Evolutionary conservation across 2,329 filamentous ascomycete genomes (phyloP).

Genomic region (Chaetomium olivaceum): DNA sequence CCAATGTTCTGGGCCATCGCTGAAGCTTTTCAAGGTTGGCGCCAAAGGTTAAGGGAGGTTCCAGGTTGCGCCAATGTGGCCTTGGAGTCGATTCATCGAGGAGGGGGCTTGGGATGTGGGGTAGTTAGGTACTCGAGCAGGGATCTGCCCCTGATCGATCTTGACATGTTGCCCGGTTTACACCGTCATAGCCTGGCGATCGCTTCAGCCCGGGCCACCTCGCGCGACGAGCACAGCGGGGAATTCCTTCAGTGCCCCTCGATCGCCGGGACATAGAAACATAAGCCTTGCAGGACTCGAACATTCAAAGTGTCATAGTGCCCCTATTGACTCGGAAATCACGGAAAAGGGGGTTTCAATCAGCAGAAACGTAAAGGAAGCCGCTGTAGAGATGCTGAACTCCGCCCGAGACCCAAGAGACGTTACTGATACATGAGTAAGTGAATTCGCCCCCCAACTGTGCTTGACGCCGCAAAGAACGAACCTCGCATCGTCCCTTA

Average conservation of each 20-base stretch:
- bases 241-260: neutral
- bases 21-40: neutral
- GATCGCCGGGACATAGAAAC: neutral
- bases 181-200: constrained; percentile 21
- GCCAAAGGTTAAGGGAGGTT: no score
- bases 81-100: neutral
- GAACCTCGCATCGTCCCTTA: neutral
- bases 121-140: constrained; percentile 1
- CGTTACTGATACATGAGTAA: constrained; percentile 21
- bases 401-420: constrained; percentile 8
- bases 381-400: constrained; percentile 4
- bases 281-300: neutral
- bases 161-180: neutral
- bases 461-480: neutral
- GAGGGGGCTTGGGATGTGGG: constrained; percentile 7
- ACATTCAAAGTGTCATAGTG: neutral
- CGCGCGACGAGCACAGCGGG: neutral
- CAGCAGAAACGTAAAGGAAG: neutral
- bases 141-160: constrained; percentile 16
- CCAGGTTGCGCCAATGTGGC: neutral
- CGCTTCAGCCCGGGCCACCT: constrained; percentile 15
- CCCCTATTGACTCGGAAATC: neutral
- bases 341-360: neutral
- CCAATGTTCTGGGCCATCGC: neutral
- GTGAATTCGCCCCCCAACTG: constrained; percentile 5